Evolutionary conservation across 495 filamentous ascomycete genomes (phyloP), one percentile per base, ranked within the genome.

Genomic region (Podospora didyma): DNA sequence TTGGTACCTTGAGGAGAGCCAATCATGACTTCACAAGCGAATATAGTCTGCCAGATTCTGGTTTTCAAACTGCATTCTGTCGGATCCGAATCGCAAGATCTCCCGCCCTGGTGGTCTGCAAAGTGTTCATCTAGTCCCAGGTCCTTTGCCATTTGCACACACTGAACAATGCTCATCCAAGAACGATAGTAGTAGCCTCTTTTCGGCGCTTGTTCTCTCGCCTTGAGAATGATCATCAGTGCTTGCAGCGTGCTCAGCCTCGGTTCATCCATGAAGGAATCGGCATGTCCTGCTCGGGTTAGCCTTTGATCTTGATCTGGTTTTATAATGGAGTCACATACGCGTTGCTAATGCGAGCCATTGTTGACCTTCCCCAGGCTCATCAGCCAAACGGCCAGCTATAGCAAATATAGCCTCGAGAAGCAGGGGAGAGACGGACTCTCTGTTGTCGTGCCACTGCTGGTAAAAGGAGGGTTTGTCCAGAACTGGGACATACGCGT

Each of bases 401-500:
- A 95, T 96, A 7, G 95, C 91, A 69, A 99, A 97, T n/a, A 99
- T 86, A 11, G 90, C 90, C 73, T 97, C 94, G 0, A 99, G 77
- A 42, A 99, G 76, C 49, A 99, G 78, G 14, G 94, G 95, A 0
- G 94, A 97, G 7, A 99, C 92, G 2, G 89, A 86, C 31, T 87
- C 83, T 51, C 90, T 83, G 59, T 93, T 88, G 42, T 86, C 86
- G 54, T 89, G 84, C 95, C 95, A 99, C 75, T 96, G 92, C 16
- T 89, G 87, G 67, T 94, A 96, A 52, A 99, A 85, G 49, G 88
- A 82, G 16, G 82, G 70, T 62, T 90, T 87, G 69, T 96, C 93
- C 53, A 97, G 73, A 1, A 99, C 90, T 0, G 94, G 94, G n/a
- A 96, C 86, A 65, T 97, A 99, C 7, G 95, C 93, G 61, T 99